Conservation (phyloP, 352 stramenopile species). For the Hyaloperonospora brassicae region DNA sequence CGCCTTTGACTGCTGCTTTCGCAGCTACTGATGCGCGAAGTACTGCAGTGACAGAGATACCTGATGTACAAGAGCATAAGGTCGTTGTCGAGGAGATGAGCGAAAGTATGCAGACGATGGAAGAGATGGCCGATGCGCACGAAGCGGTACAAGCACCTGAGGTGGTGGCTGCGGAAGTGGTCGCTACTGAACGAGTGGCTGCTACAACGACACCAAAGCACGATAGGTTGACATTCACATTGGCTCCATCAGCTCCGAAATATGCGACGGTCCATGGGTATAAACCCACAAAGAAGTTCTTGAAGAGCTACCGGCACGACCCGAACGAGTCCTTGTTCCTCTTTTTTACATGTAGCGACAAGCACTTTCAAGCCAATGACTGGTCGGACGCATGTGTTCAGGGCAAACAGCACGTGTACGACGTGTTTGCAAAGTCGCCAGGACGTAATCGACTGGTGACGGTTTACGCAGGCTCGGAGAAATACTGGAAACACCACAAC, state of each 20-base stretch:
- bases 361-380: conserved; percentile 39
- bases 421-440: conserved; percentile 51
- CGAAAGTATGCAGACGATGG: conserved; percentile 7
- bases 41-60: conserved; percentile 7
- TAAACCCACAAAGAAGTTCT: conserved; percentile 37
- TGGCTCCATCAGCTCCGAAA: conserved; percentile 16
- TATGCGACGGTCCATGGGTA: conserved; percentile 26
- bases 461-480: conserved; percentile 41
- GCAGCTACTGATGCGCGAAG: conserved; percentile 1
- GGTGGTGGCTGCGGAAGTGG: neutral
- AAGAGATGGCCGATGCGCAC: conserved; percentile 6
- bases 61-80: conserved; percentile 7
- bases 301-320: conserved; percentile 38
- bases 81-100: conserved; percentile 10
- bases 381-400: conserved; percentile 42
- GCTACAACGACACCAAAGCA: conserved; percentile 3
- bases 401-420: conserved; percentile 47
- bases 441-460: conserved; percentile 46
- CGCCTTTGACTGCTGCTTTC: conserved; percentile 5
- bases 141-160: conserved; percentile 7
- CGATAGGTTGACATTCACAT: neutral
- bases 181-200: conserved; percentile 1
- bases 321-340: conserved; percentile 46
- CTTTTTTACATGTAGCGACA: conserved; percentile 64
- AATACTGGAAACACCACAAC: conserved; percentile 40